phyloP scores from a whole-genome alignment of 331 rosid genomes.

The Acacia pycnantha region DNA sequence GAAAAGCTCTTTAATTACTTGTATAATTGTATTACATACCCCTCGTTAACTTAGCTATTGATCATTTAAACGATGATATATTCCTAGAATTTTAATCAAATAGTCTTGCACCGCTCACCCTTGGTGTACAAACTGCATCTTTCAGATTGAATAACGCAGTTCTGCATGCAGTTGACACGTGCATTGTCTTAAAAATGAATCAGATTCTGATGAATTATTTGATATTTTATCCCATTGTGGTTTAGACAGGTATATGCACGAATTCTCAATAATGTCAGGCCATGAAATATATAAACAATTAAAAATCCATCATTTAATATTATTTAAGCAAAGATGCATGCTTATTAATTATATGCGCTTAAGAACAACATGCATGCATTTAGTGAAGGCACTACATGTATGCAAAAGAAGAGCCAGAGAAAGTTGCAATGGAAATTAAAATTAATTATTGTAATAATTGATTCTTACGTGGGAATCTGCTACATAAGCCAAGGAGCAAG shows the following conservation, averaged over 20 bases:
- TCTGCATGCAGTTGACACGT: conserved; percentile 46
- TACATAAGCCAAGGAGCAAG: conserved; percentile 46
- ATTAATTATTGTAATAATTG: conserved; percentile 19
- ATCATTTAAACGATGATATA: conserved; percentile 30
- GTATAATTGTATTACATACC: not conserved
- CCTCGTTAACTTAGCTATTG: conserved; percentile 27
- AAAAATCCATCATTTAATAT: not conserved
- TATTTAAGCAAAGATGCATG: conserved; percentile 13
- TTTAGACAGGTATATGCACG: not conserved
- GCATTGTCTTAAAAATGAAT: conserved; percentile 43
- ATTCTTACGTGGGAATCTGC: conserved; percentile 51
- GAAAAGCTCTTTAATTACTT: conserved; percentile 24
- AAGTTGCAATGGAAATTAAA: conserved; percentile 22
- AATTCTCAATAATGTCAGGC: conserved; percentile 1
- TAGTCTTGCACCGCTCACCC: conserved; percentile 19
- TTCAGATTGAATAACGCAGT: conserved; percentile 45
- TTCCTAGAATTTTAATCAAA: conserved; percentile 36
- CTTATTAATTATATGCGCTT: conserved; percentile 4
- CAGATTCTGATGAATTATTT: conserved; percentile 41
- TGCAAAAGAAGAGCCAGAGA: conserved; percentile 37
- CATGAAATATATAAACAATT: not conserved
- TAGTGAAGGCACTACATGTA: conserved; percentile 33
- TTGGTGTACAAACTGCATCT: conserved; percentile 27
- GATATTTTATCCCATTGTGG: not conserved
- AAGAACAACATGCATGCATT: conserved; percentile 25